Evolutionary conservation across 805 yeast genomes (phyloP).

Genomic region (Saturnispora serradocipensis): DNA sequence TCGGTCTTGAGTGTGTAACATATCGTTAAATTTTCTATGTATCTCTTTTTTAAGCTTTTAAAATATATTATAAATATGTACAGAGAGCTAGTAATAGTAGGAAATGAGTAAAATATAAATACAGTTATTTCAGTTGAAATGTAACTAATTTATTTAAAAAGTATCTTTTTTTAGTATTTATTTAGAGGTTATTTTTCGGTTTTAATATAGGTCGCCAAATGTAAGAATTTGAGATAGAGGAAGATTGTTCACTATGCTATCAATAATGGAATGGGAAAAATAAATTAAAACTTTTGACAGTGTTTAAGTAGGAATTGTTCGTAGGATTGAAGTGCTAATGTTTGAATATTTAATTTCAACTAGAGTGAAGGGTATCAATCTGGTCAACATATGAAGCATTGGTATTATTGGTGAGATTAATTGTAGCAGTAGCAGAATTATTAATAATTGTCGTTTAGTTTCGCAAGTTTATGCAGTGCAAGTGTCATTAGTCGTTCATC

Average conservation of each 20-base stretch:
- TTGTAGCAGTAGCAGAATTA: background rate
- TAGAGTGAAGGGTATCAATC: background rate
- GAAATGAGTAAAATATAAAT: background rate
- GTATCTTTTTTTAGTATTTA: background rate
- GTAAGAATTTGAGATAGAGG: background rate
- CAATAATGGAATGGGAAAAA: background rate
- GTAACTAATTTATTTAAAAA: background rate
- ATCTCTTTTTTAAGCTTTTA: background rate
- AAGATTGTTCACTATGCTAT: background rate
- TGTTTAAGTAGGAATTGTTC: background rate
- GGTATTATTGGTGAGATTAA: background rate
- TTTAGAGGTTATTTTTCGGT: background rate
- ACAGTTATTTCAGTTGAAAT: background rate
- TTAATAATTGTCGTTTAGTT: background rate
- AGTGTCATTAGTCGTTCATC: constrained; percentile 1
- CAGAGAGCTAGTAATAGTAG: background rate
- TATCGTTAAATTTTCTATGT: constrained; percentile 14
- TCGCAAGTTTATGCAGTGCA: background rate
- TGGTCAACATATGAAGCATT: background rate
- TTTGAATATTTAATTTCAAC: background rate
- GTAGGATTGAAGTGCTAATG: background rate
- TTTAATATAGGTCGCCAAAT: background rate
- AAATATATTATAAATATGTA: background rate
- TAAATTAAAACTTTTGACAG: background rate
- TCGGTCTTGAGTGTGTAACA: constrained; percentile 64